Evolutionary conservation across 495 filamentous ascomycete genomes (phyloP).

Genomic region (Penicillium riverlandense): DNA sequence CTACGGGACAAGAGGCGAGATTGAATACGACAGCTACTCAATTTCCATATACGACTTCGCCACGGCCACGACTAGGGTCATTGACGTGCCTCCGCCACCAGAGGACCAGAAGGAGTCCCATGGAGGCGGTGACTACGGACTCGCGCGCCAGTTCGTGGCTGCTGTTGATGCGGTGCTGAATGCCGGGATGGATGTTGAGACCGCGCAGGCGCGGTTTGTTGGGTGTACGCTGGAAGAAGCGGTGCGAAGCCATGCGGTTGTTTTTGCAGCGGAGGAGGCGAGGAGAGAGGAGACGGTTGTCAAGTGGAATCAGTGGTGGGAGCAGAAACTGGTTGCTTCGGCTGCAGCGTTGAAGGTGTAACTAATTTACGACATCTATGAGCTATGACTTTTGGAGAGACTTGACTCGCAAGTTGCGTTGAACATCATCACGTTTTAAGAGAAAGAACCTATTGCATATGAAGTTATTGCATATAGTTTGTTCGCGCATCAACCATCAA

Average conservation of each 20-base stretch:
- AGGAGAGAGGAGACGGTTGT: conserved; percentile 60
- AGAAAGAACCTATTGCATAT: too few relatives aligned
- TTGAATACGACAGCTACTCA: conserved; percentile 55
- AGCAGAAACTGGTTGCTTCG: conserved; percentile 26
- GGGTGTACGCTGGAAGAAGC: conserved; percentile 80
- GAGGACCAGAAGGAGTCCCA: conserved; percentile 43
- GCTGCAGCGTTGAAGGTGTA: conserved; percentile 5
- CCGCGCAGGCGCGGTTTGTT: conserved; percentile 68
- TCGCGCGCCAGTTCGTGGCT: conserved; percentile 69
- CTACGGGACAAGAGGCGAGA: conserved; percentile 81
- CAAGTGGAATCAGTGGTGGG: conserved; percentile 77
- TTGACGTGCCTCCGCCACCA: conserved; percentile 28
- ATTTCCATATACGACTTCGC: conserved; percentile 40
- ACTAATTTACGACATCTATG: conserved; percentile 3
- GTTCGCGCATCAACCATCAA: too few relatives aligned
- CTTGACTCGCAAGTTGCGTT: too few relatives aligned
- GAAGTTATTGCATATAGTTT: too few relatives aligned
- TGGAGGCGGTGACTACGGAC: conserved; percentile 82
- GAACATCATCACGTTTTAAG: too few relatives aligned
- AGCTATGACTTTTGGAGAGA: conserved; percentile 2
- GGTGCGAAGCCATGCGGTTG: conserved; percentile 82
- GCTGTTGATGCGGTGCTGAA: conserved; percentile 78
- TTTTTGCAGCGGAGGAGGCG: conserved; percentile 91
- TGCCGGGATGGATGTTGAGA: conserved; percentile 53
- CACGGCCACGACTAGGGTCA: conserved; percentile 10